Evolutionary conservation across 352 stramenopile species (phyloP), one percentile per base, ranked within the genome.

Genomic region (Globisporangium spinosum): DNA sequence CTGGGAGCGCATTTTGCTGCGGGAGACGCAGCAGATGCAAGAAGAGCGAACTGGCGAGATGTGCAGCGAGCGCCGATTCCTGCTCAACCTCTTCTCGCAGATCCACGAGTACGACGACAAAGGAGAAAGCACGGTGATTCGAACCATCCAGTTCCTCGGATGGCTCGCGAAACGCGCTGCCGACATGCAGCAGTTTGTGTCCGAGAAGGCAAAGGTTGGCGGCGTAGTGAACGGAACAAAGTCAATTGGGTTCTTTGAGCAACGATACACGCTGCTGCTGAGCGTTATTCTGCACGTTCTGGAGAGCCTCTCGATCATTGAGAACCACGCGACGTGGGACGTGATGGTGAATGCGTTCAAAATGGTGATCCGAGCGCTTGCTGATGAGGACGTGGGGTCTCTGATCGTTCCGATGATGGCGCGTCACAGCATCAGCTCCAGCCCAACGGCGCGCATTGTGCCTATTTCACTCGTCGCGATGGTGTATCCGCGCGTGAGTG

Each of bases 81-180:
- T 94, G 67, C 69, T 96, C 2, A 93, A 94, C 61, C 75, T 93
- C 40, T 95, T 95, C 64, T 83, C 83, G 9, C 89, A 86, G 35
- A 92, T 96, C 56, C 85, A 94, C 64, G 85, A 91, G 34, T 93
- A 94, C 63, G 86, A 93, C 51, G 88, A 96, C 70, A 96, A 96
- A 73, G 88, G 88, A 25, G 88, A 96, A 71, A 90, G 78, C 47
- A 90, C 85, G 35, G 88, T 96, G 27, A 91, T 96, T 47, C 73
- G 85, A 29, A 91, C 85, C 12, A 93, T 94, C 53, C 83, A 93
- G 59, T 94, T 94, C 47, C 73, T 94, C 23, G 85, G 85, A 2
- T 93, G 83, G 84, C 74, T 95, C 8, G 83, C 83, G 5, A 85
- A 85, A 13, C 83, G 83, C n/a, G 80, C 77, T n/a, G 83, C 83